These are phyloP conservation scores for Globisporangium apiculatum DNA, from an alignment of 352 stramenopile genomes.

Conservation along the genomic window DNA sequence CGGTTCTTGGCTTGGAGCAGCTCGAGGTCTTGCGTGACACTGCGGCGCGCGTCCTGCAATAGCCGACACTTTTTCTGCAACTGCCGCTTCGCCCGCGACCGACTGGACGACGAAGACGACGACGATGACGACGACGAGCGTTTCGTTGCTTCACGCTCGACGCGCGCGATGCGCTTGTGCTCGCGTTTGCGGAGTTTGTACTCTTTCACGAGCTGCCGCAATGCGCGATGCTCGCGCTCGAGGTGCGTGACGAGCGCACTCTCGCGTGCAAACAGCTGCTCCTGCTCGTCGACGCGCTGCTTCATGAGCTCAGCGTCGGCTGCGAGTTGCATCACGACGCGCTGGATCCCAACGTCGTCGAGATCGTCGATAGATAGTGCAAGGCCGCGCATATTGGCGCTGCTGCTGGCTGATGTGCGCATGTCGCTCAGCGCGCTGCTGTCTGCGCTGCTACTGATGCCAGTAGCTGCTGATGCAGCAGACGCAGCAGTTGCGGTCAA, in stretches of 20 bases:
- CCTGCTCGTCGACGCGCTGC: constrained; percentile 24
- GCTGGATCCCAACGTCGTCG: constrained; percentile 20
- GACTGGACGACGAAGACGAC: neutral
- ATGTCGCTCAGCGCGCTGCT: no score
- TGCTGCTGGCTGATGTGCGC: neutral
- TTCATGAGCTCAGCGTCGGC: constrained; percentile 25
- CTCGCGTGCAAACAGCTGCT: constrained; percentile 23
- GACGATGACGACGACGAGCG: constrained; percentile 1
- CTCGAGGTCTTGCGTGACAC: constrained; percentile 46
- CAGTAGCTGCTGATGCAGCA: neutral
- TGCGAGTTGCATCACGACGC: constrained; percentile 24
- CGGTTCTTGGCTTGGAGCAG: constrained; percentile 54
- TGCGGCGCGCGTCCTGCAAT: constrained; percentile 32
- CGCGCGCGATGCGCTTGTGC: constrained; percentile 22
- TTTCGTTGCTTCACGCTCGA: constrained; percentile 19
- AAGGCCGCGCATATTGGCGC: neutral
- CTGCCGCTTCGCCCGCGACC: constrained; percentile 8
- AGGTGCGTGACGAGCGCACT: constrained; percentile 21
- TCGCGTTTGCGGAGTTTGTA: constrained; percentile 29
- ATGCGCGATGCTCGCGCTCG: constrained; percentile 27
- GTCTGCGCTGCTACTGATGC: neutral
- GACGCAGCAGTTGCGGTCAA: neutral
- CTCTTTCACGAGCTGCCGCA: constrained; percentile 31
- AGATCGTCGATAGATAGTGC: constrained; percentile 2
- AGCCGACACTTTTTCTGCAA: constrained; percentile 40